These are phyloP conservation scores for Rugiboletus extremiorientalis DNA, from an alignment of 1,284 basidiomycete species.

Conservation along the genomic window DNA sequence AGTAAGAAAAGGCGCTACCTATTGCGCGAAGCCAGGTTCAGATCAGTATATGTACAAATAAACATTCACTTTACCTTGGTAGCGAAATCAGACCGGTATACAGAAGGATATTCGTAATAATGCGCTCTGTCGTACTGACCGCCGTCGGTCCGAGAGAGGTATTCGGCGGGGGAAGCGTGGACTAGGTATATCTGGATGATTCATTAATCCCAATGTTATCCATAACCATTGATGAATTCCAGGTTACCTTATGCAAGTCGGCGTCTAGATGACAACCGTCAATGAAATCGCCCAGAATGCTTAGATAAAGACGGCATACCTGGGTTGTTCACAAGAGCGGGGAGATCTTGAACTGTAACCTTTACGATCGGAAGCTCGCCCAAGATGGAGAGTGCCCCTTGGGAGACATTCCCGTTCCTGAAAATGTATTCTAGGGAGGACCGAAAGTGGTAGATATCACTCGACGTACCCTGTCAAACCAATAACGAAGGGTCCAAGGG, in stretches of 20 bases:
- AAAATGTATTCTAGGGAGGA: background rate
- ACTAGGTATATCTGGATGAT: slow-evolving; percentile 69
- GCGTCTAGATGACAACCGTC: slow-evolving; percentile 41
- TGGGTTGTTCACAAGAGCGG: slow-evolving; percentile 48
- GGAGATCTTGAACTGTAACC: slow-evolving; percentile 59
- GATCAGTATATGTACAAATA: background rate
- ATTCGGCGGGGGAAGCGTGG: slow-evolving; percentile 69
- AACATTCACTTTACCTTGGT: slow-evolving; percentile 48
- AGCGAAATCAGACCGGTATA: slow-evolving; percentile 69
- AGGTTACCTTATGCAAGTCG: slow-evolving; percentile 50
- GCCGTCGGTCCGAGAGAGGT: slow-evolving; percentile 60
- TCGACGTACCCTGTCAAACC: slow-evolving; percentile 75
- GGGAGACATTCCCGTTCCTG: slow-evolving; percentile 78
- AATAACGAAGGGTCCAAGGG: slow-evolving; percentile 76
- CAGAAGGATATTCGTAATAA: slow-evolving; percentile 71
- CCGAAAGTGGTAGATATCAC: background rate
- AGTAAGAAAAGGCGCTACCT: slow-evolving; percentile 85
- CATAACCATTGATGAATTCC: background rate
- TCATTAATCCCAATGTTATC: slow-evolving; percentile 1
- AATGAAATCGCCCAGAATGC: background rate
- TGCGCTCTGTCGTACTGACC: slow-evolving; percentile 58
- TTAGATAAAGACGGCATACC: slow-evolving; percentile 37
- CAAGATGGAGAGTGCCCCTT: slow-evolving; percentile 73
- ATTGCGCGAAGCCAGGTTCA: background rate
- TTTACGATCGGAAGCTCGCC: slow-evolving; percentile 66